These are phyloP conservation scores for Biscutella laevigata DNA, from an alignment of 441 rosid species.

Conservation along the genomic window DNA sequence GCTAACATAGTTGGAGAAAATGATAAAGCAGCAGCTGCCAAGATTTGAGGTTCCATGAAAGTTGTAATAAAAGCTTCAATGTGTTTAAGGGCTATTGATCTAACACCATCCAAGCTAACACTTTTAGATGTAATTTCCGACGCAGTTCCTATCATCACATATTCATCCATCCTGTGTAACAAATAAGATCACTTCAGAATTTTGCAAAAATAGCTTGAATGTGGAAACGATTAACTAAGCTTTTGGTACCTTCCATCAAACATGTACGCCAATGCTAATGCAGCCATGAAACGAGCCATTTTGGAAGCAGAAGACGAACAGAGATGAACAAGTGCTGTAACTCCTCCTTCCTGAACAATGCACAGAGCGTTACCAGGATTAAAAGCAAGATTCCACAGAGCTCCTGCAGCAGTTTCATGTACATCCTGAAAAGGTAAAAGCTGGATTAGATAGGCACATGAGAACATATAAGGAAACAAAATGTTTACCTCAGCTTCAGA, in stretches of 20 bases:
- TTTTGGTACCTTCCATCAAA: slow-evolving; percentile 78
- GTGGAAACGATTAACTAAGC: not conserved
- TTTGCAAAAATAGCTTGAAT: not conserved
- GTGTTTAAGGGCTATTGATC: slow-evolving; percentile 61
- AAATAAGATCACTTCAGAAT: not conserved
- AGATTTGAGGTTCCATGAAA: slow-evolving; percentile 58
- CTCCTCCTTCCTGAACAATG: slow-evolving; percentile 87
- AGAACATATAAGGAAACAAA: slow-evolving; percentile 12
- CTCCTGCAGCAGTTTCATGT: slow-evolving; percentile 97
- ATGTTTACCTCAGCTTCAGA: slow-evolving; percentile 72
- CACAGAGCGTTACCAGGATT: slow-evolving; percentile 74
- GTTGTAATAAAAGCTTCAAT: slow-evolving; percentile 51
- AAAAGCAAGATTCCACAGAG: slow-evolving; percentile 97
- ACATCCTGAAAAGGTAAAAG: slow-evolving; percentile 56
- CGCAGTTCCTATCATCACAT: slow-evolving; percentile 43
- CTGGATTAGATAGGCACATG: not conserved
- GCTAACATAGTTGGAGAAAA: slow-evolving; percentile 64
- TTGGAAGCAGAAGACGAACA: slow-evolving; percentile 72
- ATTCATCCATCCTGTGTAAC: slow-evolving; percentile 69
- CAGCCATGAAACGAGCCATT: slow-evolving; percentile 96
- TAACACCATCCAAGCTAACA: slow-evolving; percentile 58
- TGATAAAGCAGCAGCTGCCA: slow-evolving; percentile 63
- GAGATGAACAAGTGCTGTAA: slow-evolving; percentile 57
- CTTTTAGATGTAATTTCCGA: slow-evolving; percentile 54
- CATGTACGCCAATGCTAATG: slow-evolving; percentile 89